Evolutionary conservation across 2,329 filamentous ascomycete genomes (phyloP), one percentile per base, ranked within the genome.

Genomic region (Allantophomopsis cytisporea): DNA sequence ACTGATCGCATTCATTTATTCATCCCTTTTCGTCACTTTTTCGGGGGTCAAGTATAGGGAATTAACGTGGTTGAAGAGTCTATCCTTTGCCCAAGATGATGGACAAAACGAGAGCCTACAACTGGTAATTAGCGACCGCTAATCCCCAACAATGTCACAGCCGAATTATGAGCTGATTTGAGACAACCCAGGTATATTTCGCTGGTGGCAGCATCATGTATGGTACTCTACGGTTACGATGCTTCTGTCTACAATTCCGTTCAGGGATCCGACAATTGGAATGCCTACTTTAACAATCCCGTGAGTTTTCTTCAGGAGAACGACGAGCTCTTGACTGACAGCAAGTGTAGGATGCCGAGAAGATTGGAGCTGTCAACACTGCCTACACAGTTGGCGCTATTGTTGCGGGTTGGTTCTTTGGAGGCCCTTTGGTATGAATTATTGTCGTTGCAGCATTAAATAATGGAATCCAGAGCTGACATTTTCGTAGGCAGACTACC

Each of bases 201-300:
- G 2, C 18, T 36, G 35, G 35, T 36, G 6, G 35, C 35, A 2
- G 35, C 35, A 36, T 36, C 35, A 18, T 36, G 35, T 23, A 36
- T 36, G 80, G 76, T 83, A 16, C 65, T 84, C 35, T 83, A 83
- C 54, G 80, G 80, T 41, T 83, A 83, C 54, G 80, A 83, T 66
- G 77, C 79, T 2, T 80, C 76, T 31, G 78, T 82, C 36, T 84
- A 77, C 65, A 84, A 84, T 55, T 76, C 78, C 5, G 71, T 82
- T 5, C 79, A 82, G 56, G 75, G 73, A 23, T 81, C 76, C 1
- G 37, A 72, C 12, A 70, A 83, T 54, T 84, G 80, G 79, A 60
- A 75, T 11, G 61, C 60, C 14, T 83, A 69, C 60, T 81, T 82
- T 57, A 63, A 77, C 48, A 30, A 45, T 38, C 44, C 45, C 12